A percentile compares a stretch with the other conserved stretches of the same genome.
phyloP scores from a whole-genome alignment of 2,329 filamentous ascomycete species.

The Atkinsonella texensis region DNA sequence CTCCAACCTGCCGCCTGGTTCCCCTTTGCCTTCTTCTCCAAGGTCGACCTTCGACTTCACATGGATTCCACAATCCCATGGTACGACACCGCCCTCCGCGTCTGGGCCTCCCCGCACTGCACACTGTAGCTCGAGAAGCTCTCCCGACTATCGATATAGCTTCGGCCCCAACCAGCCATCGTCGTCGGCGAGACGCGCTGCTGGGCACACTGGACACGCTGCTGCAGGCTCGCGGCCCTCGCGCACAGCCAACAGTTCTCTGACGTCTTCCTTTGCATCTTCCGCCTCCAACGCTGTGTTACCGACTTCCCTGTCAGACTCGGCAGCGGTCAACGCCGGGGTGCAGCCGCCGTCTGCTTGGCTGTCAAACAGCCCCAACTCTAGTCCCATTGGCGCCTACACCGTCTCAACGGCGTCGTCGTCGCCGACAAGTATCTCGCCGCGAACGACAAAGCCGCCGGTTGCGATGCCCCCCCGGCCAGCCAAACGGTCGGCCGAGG shows the following conservation, averaged over 20 bases:
- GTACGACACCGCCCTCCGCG: neutral
- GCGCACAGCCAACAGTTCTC: neutral
- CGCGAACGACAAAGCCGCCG: conserved; percentile 5
- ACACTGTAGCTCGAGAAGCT: neutral
- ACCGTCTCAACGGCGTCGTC: conserved; percentile 5
- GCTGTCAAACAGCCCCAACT: conserved; percentile 3
- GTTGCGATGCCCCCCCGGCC: conserved; percentile 10
- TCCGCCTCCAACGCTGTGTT: neutral
- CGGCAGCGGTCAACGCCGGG: neutral
- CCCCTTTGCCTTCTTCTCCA: conserved; percentile 1
- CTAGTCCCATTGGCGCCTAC: conserved; percentile 8
- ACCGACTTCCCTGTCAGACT: neutral
- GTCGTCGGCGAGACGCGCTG: neutral
- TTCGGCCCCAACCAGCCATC: neutral
- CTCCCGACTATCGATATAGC: conserved; percentile 3
- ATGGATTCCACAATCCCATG: conserved; percentile 3
- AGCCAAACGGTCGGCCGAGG: conserved; percentile 26
- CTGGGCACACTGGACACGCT: too few species aligned
- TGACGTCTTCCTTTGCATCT: neutral
- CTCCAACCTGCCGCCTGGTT: neutral
- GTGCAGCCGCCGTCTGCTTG: neutral
- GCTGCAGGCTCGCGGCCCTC: neutral
- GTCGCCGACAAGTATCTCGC: conserved; percentile 7
- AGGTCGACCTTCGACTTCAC: conserved; percentile 5
- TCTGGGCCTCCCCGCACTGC: conserved; percentile 1